A percentile compares a stretch with the other conserved stretches of the same genome.
phyloP scores from a whole-genome alignment of 805 yeast genomes.

The Kodamaea nitidulidarum region DNA sequence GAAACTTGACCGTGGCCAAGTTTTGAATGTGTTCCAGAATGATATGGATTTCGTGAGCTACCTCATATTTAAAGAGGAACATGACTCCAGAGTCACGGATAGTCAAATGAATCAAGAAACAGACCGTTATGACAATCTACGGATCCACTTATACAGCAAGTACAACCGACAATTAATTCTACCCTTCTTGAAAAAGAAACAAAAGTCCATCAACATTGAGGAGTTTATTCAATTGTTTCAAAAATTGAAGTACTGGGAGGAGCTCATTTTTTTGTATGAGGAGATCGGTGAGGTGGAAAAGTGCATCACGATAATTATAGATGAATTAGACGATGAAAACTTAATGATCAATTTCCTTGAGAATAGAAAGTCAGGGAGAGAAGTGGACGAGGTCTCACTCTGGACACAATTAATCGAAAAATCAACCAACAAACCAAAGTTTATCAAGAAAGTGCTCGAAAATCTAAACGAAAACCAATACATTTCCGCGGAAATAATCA shows the following conservation, averaged over 20 bases:
- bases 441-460: conserved; percentile 69
- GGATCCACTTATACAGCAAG: conserved; percentile 61
- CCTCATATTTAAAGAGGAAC: conserved; percentile 53
- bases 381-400: conserved; percentile 68
- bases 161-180: conserved; percentile 54
- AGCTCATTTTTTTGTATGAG: conserved; percentile 77
- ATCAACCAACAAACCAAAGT: conserved; percentile 69
- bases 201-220: conserved; percentile 13
- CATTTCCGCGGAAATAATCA: conserved; percentile 32
- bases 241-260: conserved; percentile 37
- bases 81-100: conserved; percentile 15
- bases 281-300: conserved; percentile 73
- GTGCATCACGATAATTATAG: conserved; percentile 75
- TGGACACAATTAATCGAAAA: conserved; percentile 75
- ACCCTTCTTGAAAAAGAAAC: conserved; percentile 56
- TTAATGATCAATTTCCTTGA: conserved; percentile 65
- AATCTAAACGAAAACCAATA: conserved; percentile 44
- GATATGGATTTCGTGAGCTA: conserved; percentile 51
- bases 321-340: conserved; percentile 71
- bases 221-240: conserved; percentile 60
- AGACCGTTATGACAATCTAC: conserved; percentile 60
- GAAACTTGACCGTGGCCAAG: conserved; percentile 41
- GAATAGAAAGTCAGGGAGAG: conserved; percentile 3
- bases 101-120: not conserved
- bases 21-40: conserved; percentile 46